Evolutionary conservation across 2,329 filamentous ascomycete species (phyloP), one percentile per base, ranked within the genome.

Genomic region (Aspergillus thermomutatus): DNA sequence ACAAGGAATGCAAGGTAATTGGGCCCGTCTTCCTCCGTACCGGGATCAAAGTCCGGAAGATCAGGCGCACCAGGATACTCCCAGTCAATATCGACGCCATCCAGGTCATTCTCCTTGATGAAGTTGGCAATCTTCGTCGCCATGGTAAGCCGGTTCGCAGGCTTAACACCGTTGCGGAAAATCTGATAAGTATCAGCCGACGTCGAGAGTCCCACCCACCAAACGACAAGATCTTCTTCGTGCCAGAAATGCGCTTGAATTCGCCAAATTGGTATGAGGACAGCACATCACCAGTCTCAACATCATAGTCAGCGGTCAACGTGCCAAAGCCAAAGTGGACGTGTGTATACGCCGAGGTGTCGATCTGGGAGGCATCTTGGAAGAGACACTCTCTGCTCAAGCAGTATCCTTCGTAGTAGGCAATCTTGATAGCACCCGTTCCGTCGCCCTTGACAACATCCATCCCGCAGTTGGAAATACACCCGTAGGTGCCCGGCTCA

Each of bases 151-250:
- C 75, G 69, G 57, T 82, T 80, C 1, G 54, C 68, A 1, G 65
- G 62, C 66, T 62, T 53, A n/a, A 64, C 65, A 49, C 68, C 54
- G 8, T 74, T 55, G 8, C 77, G 67, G 50, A 79, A 73, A 46
- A 78, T 72, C 19, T 54, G 31, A 53, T 70, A 77, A 0, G 73
- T 76, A 2, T 49, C 64, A 0, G 71, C 64, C 1, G 67, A 62
- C 0, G 77, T 79, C 2, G 70, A 76, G 56, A 75, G 74, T 64
- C 66, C 79, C 78, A 79, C 27, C 78, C 78, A 21, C 77, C 77
- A 59, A 80, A 73, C 0, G 74, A 72, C 5, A 80, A 19, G 43
- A 80, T 74, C 28, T 60, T 63, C 59, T 79, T 76, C 43, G 69
- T n/a, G 9, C 61, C 62, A 0, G 23, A 57, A 11, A 72, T 34